phyloP scores from a whole-genome alignment of 2,329 filamentous ascomycete genomes.

The Tolypocladium paradoxum region DNA sequence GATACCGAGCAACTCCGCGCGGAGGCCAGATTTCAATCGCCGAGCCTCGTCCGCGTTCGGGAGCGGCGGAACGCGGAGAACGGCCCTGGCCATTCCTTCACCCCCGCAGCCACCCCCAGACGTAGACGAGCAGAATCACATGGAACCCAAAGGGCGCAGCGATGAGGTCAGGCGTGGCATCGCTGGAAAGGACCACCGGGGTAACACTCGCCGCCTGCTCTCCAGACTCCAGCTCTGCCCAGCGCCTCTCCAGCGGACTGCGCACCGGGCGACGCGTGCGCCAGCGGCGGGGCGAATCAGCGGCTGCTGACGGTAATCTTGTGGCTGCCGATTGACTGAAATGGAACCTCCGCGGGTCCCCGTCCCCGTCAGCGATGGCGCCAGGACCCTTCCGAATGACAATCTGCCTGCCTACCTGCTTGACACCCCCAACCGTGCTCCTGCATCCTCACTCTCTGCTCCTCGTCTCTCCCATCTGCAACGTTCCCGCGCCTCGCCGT shows the following conservation, averaged over 20 bases:
- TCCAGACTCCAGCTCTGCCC: not conserved
- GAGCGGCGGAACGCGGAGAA: not conserved
- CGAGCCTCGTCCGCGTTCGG: not conserved
- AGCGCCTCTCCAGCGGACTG: too few relatives aligned
- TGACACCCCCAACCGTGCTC: not conserved
- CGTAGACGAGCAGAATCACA: not conserved
- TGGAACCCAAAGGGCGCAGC: not conserved
- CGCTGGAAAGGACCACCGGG: not conserved
- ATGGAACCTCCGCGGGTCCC: not conserved
- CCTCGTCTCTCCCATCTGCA: not conserved
- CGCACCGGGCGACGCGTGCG: too few relatives aligned
- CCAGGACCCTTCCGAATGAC: not conserved
- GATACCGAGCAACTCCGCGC: not conserved
- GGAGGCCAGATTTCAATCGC: not conserved
- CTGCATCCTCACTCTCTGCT: not conserved
- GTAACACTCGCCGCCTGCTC: not conserved
- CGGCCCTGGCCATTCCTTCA: not conserved
- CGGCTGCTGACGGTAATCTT: conserved; percentile 16
- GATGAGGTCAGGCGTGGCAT: not conserved
- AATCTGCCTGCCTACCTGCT: not conserved
- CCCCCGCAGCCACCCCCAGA: not conserved
- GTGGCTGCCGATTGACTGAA: conserved; percentile 13
- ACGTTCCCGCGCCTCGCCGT: not conserved
- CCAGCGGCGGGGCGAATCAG: conserved; percentile 11
- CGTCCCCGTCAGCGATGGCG: conserved; percentile 8